Base-by-base conservation (phyloP, 2,329 filamentous ascomycete species). In the Penicillium griseofulvum region DNA sequence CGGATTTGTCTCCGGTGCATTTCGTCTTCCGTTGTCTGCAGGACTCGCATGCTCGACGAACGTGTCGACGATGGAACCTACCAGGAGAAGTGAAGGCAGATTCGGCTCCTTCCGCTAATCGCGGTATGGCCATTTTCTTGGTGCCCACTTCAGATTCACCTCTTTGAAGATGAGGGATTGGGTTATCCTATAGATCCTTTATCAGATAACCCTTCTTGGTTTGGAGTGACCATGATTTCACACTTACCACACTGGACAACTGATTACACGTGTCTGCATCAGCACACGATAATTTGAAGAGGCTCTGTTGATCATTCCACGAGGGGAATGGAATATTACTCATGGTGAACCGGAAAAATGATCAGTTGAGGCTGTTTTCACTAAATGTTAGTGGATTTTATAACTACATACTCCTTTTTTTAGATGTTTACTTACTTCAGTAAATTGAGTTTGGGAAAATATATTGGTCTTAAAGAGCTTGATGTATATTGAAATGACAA, bases 11-110 rank as follows among this genome's bases (percentile, higher is more conserved):
- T 17, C 76, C 76, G 26, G 73, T 75, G 55, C 76, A 78, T 61
- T 77, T 78, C 34, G 74, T 78, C 61, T 78, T 78, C 41, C 74
- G 70, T 54, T 74, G 70, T 22, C 76, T 69, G 57, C 76, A 78
- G n/a, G 72, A 72, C 53, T 78, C 76, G 53, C 76, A 79, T 17
- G 76, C 76, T 52, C 70, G 70, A 41, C 68, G 69, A 31, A 72
- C 70, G 54, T 74, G 70, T 22, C 69, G 69, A 48, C 71, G 70
- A 44, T 72, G 71, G n/a, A 69, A 68, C 29, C 71, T 65, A 22
- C 68, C 70, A 26, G 70, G 66, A 5, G 70, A 68, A 9, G 67
- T 64, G 29, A 71, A 69, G 12, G 65, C 62, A 34, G 71, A 68
- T 53, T 73, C 70, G 34, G 64, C 55, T 37, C 65, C 68, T 56